Evolutionary conservation across 148 eudicot genomes (phyloP), one percentile per base, ranked within the genome.

Genomic region (Arctostaphylos glauca): DNA sequence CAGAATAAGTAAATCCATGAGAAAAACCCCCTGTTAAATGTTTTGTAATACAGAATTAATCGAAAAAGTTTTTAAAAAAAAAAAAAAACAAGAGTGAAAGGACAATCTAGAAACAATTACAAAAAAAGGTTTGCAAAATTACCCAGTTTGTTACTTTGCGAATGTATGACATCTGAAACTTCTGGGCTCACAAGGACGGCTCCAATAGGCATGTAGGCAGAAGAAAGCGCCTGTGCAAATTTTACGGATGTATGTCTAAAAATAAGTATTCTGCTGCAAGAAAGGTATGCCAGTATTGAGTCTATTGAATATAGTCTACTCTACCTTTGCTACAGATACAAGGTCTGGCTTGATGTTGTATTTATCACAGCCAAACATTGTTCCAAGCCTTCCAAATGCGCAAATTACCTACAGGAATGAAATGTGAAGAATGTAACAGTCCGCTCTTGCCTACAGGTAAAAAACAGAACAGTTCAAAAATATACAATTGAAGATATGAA

Each of bases 1-100:
- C 99, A 23, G 98, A 94, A 84, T 96, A 96, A 47, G 99, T 96
- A 84, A 96, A 96, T 87, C 99, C 99, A 88, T 96, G 99, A 66
- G 94, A 90, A 85, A 96, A 96, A 58, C 87, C 7, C 82, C 98
- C 98, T 96, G 68, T 62, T 41, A 54, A 67, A 41, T 5, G 15
- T 76, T 67, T 44, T 23, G 47, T 21, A 53, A 81, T 75, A 76
- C 0, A 49, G 44, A 2, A 53, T 3, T 19, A 48, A 56, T 38
- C 54, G 56, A 23, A 4, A 25, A 21, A 13, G 8, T 70, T 46
- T n/a, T n/a, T n/a, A n/a, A n/a, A n/a, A n/a, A n/a, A n/a, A 23
- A 5, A n/a, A 47, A 47, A 5, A 85, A 19, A 71, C 8, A 25
- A 66, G 41, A 46, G 48, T 21, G 4, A 25, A 64, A 54, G 25